Conservation (phyloP, 148 eudicot species). For the Euryodendron excelsum region DNA sequence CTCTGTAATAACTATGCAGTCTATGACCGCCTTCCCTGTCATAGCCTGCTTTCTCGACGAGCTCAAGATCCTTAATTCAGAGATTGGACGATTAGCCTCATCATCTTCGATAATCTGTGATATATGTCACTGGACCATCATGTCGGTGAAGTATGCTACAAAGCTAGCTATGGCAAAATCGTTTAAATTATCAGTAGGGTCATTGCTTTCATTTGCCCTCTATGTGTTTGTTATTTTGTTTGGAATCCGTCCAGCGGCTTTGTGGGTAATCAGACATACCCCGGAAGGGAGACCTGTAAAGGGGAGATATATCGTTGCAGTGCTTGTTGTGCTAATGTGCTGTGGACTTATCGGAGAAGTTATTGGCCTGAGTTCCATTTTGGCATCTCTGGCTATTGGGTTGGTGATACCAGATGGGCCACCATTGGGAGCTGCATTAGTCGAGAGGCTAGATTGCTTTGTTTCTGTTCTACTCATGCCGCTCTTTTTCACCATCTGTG, state of each 20-base stretch:
- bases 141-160: not conserved
- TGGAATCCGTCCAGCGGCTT: conserved; percentile 32
- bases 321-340: conserved; percentile 18
- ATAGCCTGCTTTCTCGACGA: conserved; percentile 50
- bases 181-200: conserved; percentile 1
- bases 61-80: conserved; percentile 57
- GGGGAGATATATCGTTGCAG: conserved; percentile 29
- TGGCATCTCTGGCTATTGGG: conserved; percentile 50
- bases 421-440: conserved; percentile 58
- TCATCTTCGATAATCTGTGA: conserved; percentile 41
- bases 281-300: conserved; percentile 51
- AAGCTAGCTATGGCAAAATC: conserved; percentile 11
- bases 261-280: conserved; percentile 33
- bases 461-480: conserved; percentile 49
- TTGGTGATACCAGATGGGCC: conserved; percentile 58
- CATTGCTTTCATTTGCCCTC: not conserved
- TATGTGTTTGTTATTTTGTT: conserved; percentile 16
- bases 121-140: conserved; percentile 5
- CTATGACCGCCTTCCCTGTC: conserved; percentile 45
- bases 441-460: conserved; percentile 46
- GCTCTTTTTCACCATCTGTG: conserved; percentile 23
- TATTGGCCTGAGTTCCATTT: conserved; percentile 28
- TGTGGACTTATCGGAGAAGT: conserved; percentile 33
- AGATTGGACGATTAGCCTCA: conserved; percentile 61
- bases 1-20: conserved; percentile 5